Conservation (phyloP, 176 grass and related monocot species). For the Leersia perrieri region DNA sequence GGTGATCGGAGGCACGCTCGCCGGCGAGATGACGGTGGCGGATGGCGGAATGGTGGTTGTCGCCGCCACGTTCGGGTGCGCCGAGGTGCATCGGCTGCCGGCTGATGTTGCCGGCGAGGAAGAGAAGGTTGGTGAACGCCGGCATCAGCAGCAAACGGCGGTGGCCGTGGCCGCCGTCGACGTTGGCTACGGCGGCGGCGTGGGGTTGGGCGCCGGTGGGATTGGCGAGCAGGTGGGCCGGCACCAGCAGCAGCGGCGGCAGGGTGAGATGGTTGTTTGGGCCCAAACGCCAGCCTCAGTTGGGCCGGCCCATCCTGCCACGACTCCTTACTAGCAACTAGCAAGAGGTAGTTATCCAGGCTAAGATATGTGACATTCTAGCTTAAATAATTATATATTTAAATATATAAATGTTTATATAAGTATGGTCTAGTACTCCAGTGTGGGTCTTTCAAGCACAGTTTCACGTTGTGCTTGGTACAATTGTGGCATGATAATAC, state of each 20-base stretch:
- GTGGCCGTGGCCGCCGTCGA: constrained; percentile 2
- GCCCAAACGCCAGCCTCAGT: constrained; percentile 6
- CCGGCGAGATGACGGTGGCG: constrained; percentile 48
- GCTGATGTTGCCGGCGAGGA: constrained; percentile 12
- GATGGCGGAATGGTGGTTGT: constrained; percentile 57
- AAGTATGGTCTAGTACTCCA: too few relatives aligned
- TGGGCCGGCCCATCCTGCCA: neutral
- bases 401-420: too few relatives aligned
- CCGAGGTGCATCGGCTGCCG: constrained; percentile 65
- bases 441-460: too few relatives aligned
- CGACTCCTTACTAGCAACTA: constrained; percentile 32
- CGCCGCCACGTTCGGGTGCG: constrained; percentile 55
- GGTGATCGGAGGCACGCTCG: constrained; percentile 84
- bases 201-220: constrained; percentile 3
- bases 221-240: neutral
- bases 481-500: too few relatives aligned
- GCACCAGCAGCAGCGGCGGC: neutral
- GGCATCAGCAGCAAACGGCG: neutral
- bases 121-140: neutral
- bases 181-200: neutral
- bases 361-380: too few relatives aligned
- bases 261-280: constrained; percentile 48
- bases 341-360: too few relatives aligned
- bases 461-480: too few relatives aligned
- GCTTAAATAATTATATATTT: too few relatives aligned